Percentiles rank a stretch among this genome's conserved stretches.
These are phyloP conservation scores for Alternaria incomplexa DNA, from an alignment of 2,329 filamentous ascomycete species.

Conservation along the genomic window DNA sequence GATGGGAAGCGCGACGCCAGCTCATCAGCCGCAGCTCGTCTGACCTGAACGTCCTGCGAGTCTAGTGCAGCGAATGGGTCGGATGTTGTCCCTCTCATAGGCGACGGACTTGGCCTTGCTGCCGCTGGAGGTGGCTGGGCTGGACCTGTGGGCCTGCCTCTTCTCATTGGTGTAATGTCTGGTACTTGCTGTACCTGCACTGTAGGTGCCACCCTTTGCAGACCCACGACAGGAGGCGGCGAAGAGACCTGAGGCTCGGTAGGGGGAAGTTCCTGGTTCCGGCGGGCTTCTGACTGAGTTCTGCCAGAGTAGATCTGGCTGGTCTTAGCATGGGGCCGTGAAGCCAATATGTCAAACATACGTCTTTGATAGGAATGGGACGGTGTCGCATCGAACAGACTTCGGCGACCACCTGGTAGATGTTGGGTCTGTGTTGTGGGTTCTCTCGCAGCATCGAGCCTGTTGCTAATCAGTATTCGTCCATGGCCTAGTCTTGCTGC, in stretches of 20 bases:
- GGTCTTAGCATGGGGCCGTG: conserved; percentile 25
- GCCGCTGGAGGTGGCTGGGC: conserved; percentile 48
- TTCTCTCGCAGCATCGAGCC: conserved; percentile 90
- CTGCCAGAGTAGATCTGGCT: conserved; percentile 57
- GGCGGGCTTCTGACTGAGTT: conserved; percentile 69
- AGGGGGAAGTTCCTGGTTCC: conserved; percentile 65
- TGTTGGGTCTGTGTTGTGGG: conserved; percentile 81
- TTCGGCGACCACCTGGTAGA: conserved; percentile 90
- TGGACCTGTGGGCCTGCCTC: conserved; percentile 73
- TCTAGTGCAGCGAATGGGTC: conserved; percentile 95
- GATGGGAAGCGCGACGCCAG: conserved; percentile 86
- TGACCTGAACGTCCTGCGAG: conserved; percentile 60
- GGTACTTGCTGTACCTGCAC: conserved; percentile 77
- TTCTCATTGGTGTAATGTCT: conserved; percentile 91
- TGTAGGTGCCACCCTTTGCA: conserved; percentile 78
- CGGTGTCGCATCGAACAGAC: conserved; percentile 87
- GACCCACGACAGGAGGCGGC: conserved; percentile 71
- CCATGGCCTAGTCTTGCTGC: conserved; percentile 27
- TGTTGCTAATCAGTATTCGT: conserved; percentile 47
- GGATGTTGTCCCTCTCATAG: conserved; percentile 69
- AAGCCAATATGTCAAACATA: conserved; percentile 49
- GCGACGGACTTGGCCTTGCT: conserved; percentile 69
- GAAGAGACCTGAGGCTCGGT: conserved; percentile 58
- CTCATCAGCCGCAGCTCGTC: conserved; percentile 71
- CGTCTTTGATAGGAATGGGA: conserved; percentile 86